Evolutionary conservation across 2,329 filamentous ascomycete genomes (phyloP), one percentile per base, ranked within the genome.

Genomic region (Alternaria incomplexa): DNA sequence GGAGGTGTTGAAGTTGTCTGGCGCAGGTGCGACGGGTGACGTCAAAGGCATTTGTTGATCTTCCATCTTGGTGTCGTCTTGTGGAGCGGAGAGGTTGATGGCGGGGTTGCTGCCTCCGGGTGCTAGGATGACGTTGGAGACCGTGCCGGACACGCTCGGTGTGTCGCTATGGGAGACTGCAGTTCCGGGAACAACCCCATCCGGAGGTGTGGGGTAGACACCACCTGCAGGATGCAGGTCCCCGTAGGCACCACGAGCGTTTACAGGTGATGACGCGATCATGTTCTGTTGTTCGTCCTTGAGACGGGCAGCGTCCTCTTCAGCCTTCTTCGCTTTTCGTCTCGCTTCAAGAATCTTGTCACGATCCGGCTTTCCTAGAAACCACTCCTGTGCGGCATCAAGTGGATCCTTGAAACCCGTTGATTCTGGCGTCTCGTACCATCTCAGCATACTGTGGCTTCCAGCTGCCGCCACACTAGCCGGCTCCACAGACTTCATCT

Each of bases 271-370:
- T 5, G 80, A 79, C 5, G 79, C 74, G 45, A 73, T 72, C 3
- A 77, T 58, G 6, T 62, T 67, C 8, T 67, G 60, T 17, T 64
- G 62, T 15, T 80, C 77, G 11, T 77, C 75, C 58, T 77, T 79
- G 20, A 65, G 66, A 43, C 71, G 73, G 20, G 68, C 61, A 53
- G 86, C 82, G 1, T 83, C 85, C 65, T 82, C 86, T 23, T 83
- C 81, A 23, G 78, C 79, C 69, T 79, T 84, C 13, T 76, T 73
- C 67, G 86, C 81, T 52, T 77, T 73, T 40, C 83, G 79, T 7
- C 75, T 79, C 36, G 81, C 75, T 53, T 78, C 77, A n/a, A 73
- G 30, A 25, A 70, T 55, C 60, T 74, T 78, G 52, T 80, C 78
- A 45, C 78, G 71, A 44, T 79, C 76, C 3, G 69, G 50, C 53